Base-by-base conservation (phyloP, 352 stramenopile species). In the Peronosclerospora sorghi region DNA sequence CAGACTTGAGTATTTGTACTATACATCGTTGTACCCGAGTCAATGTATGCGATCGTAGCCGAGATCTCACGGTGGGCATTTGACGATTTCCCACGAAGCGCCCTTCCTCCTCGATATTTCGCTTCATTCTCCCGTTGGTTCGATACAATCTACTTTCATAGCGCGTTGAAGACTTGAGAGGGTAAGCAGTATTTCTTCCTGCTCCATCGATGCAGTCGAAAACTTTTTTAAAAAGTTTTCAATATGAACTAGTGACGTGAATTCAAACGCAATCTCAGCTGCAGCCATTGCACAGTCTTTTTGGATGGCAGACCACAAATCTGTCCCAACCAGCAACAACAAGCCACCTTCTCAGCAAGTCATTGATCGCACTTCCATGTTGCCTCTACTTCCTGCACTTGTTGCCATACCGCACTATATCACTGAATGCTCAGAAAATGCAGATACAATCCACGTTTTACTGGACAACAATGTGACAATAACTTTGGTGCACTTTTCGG, bases 221-320 rank as follows among this genome's bases (percentile, higher is more conserved):
- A 26, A 26, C 21, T 26, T 26, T 3, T 26, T 6, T 7, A 26
- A 7, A 3, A 26, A 26, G 21, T 26, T 3, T 6, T 26, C 21
- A 26, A 26, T 26, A 26, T 26, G 21, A 26, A 7, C 6, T 26
- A 26, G 6, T 26, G 21, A 26, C 6, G 21, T 6, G 21, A 26
- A 26, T 26, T 49, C 24, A n/a, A 73, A 32, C 9, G 41, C 54
- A 21, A 80, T 64, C 2, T 7, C 17, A 0, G 39, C 40, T 23
- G 54, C 45, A 28, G 17, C 34, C 10, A 44, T 59, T 1, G 67
- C 56, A 6, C 48, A 65, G 10, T 80, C 65, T 51, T 76, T 82
- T 12, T 72, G 74, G 6, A 87, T 68, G 14, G 67, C 67, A 1
- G 74, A 87, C 74, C 74, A 87, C 23, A 87, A 46, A 34, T 87